Conservation (phyloP, 129 eudicot genomes). For the Rutidosis leptorrhynchoides region DNA sequence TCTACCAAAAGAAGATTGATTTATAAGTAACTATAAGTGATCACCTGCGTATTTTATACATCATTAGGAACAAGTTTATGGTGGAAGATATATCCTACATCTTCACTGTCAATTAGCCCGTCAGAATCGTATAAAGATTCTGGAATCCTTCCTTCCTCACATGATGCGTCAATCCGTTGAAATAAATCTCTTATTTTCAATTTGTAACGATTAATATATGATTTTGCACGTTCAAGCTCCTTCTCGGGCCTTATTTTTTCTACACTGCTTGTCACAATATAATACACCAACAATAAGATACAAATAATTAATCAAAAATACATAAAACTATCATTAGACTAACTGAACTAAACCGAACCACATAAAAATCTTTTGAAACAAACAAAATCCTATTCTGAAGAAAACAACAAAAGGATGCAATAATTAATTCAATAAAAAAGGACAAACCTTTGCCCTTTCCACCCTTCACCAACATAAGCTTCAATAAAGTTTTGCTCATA, state of each 20-base stretch:
- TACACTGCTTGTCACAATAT: conserved; percentile 48
- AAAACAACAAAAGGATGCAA: background rate
- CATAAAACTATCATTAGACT: conserved; percentile 8
- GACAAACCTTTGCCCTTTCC: conserved; percentile 92
- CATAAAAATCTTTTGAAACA: too few relatives aligned
- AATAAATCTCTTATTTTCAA: conserved; percentile 82
- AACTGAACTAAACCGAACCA: too few relatives aligned
- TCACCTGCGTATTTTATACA: background rate
- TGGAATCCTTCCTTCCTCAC: conserved; percentile 74
- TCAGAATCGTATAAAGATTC: conserved; percentile 68
- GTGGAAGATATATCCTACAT: conserved; percentile 47
- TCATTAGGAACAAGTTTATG: conserved; percentile 2
- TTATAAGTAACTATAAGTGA: background rate
- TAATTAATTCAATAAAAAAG: background rate
- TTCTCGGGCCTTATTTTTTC: conserved; percentile 92
- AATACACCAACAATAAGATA: conserved; percentile 18
- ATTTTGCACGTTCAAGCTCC: conserved; percentile 87
- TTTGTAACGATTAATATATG: conserved; percentile 66
- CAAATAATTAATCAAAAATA: background rate
- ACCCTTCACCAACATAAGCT: conserved; percentile 92
- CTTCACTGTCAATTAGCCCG: conserved; percentile 96
- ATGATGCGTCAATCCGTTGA: conserved; percentile 60
- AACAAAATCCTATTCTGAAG: too few relatives aligned
- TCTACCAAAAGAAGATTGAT: conserved; percentile 39
- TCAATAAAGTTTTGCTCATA: conserved; percentile 81